Conservation (phyloP, 2,329 filamentous ascomycete genomes). For the Fusarium floridanum region DNA sequence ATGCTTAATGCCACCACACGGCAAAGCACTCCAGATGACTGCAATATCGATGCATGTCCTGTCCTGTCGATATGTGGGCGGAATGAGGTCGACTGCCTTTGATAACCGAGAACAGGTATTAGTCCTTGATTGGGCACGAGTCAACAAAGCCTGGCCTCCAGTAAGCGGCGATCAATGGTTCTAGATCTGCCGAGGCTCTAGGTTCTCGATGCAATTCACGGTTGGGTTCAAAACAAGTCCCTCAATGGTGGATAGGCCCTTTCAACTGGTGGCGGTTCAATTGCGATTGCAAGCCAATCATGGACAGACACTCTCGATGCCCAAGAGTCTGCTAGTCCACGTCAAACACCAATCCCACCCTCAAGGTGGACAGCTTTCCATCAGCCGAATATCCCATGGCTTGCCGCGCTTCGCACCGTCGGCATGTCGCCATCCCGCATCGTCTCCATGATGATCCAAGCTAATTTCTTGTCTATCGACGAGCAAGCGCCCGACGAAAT, state of each 20-base stretch:
- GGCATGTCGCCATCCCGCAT: slow-evolving; percentile 39
- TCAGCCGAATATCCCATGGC: slow-evolving; percentile 11
- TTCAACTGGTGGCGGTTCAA: slow-evolving; percentile 1
- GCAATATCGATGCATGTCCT: slow-evolving; percentile 9
- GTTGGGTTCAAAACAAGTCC: not conserved
- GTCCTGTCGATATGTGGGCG: not conserved
- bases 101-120: not conserved
- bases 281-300: not conserved
- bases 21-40: not conserved
- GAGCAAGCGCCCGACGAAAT: slow-evolving; percentile 35
- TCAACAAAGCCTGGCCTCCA: not conserved
- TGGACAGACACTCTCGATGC: slow-evolving; percentile 1
- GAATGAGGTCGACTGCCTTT: not conserved
- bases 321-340: slow-evolving; percentile 3
- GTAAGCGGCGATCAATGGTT: slow-evolving; percentile 37
- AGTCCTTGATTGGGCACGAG: not conserved
- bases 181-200: slow-evolving; percentile 31
- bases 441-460: slow-evolving; percentile 26
- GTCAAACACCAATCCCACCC: slow-evolving; percentile 16
- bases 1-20: slow-evolving; percentile 30
- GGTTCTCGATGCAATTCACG: slow-evolving; percentile 17
- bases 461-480: slow-evolving; percentile 36
- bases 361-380: not conserved
- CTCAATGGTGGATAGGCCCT: not conserved
- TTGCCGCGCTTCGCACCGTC: slow-evolving; percentile 38